phyloP scores from a whole-genome alignment of 768 basidiomycete species.

The Udeniomyces megalosporus region DNA sequence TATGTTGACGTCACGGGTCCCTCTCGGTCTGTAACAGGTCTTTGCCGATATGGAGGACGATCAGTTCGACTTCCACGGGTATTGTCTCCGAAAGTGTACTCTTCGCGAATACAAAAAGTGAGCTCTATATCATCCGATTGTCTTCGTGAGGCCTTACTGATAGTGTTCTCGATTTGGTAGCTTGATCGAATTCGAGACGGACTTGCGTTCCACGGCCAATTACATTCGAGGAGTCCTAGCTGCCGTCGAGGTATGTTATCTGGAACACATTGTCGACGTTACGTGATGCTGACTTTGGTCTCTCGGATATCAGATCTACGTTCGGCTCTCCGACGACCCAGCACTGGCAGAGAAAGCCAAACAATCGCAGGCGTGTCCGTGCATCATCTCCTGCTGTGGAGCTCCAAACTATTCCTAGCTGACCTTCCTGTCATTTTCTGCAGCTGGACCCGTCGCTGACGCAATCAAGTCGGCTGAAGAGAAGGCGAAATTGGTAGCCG shows the following conservation, averaged over 20 bases:
- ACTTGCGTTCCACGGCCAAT: slow-evolving; percentile 53
- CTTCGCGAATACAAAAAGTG: slow-evolving; percentile 73
- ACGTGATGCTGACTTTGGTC: too few species aligned
- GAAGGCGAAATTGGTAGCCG: slow-evolving; percentile 54
- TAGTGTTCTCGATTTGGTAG: slow-evolving; percentile 30
- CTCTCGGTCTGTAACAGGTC: slow-evolving; percentile 37
- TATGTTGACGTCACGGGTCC: too few species aligned
- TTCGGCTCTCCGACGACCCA: slow-evolving; percentile 55
- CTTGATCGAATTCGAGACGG: slow-evolving; percentile 66
- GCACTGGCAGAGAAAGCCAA: slow-evolving; percentile 22
- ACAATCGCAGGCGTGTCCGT: neutral
- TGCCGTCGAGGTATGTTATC: slow-evolving; percentile 45
- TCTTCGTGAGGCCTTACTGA: slow-evolving; percentile 1
- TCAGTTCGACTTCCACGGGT: slow-evolving; percentile 95
- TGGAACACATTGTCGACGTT: too few species aligned
- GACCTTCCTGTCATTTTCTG: neutral
- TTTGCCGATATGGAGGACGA: slow-evolving; percentile 84
- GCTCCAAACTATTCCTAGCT: neutral
- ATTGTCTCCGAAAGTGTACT: slow-evolving; percentile 76
- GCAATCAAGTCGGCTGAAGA: slow-evolving; percentile 69
- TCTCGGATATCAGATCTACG: too few species aligned
- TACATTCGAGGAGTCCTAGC: slow-evolving; percentile 58
- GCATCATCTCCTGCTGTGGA: neutral
- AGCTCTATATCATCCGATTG: slow-evolving; percentile 28
- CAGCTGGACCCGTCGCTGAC: slow-evolving; percentile 35